phyloP scores from a whole-genome alignment of 768 basidiomycete species.

The Tephrocybe sp. region DNA sequence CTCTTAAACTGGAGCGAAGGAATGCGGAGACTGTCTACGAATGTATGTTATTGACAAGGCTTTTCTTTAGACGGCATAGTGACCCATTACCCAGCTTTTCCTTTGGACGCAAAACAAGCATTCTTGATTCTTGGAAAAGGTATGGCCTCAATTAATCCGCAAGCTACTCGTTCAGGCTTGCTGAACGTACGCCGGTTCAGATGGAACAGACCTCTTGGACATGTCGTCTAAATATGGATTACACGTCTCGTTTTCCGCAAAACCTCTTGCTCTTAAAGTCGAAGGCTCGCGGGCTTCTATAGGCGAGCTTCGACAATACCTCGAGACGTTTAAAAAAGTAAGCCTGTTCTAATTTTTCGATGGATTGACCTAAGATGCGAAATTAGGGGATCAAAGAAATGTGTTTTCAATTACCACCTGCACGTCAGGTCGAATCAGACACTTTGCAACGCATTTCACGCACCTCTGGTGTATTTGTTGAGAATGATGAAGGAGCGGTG shows the following conservation, averaged over 20 bases:
- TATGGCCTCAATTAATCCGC: slow-evolving; percentile 18
- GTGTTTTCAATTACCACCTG: slow-evolving; percentile 40
- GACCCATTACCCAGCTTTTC: slow-evolving; percentile 40
- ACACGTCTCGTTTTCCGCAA: slow-evolving; percentile 53
- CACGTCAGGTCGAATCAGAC: slow-evolving; percentile 38
- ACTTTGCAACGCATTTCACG: slow-evolving; percentile 68
- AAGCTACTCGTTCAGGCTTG: background rate
- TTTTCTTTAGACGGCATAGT: slow-evolving; percentile 1
- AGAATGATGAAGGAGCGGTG: slow-evolving; percentile 50
- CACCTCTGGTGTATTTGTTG: slow-evolving; percentile 59
- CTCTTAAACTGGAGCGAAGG: slow-evolving; percentile 45
- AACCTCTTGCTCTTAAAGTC: slow-evolving; percentile 57
- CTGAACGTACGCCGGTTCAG: slow-evolving; percentile 32
- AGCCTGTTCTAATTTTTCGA: slow-evolving; percentile 10
- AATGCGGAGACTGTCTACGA: slow-evolving; percentile 47
- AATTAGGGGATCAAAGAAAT: slow-evolving; percentile 38
- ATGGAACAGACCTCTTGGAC: slow-evolving; percentile 59
- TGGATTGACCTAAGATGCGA: slow-evolving; percentile 4
- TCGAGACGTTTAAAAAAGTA: slow-evolving; percentile 51
- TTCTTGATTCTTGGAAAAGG: slow-evolving; percentile 76
- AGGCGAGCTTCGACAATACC: slow-evolving; percentile 41
- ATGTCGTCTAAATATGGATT: slow-evolving; percentile 60
- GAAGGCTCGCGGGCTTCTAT: slow-evolving; percentile 56
- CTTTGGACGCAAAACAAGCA: slow-evolving; percentile 54
- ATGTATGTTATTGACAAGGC: slow-evolving; percentile 35